phyloP scores from a whole-genome alignment of 2,329 filamentous ascomycete genomes.

The Ascocoryne sarcoides region DNA sequence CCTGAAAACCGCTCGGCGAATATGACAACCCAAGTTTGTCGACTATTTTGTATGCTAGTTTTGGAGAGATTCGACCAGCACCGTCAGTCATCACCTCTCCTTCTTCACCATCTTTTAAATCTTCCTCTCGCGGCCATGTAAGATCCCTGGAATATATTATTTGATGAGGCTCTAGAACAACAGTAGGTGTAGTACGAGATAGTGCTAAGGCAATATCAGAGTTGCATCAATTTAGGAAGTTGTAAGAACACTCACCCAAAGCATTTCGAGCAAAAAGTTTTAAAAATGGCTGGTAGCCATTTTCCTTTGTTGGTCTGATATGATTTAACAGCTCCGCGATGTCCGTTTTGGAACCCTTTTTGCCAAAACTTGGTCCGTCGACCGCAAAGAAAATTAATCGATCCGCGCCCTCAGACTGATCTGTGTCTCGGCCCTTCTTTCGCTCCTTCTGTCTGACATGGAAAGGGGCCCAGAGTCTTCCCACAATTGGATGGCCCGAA shows the following conservation, averaged over 20 bases:
- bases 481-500: constrained; percentile 20
- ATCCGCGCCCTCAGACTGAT: constrained; percentile 29
- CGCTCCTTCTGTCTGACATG: constrained; percentile 18
- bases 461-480: constrained; percentile 25
- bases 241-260: constrained; percentile 34
- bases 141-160: constrained; percentile 32
- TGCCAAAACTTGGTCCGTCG: constrained; percentile 29
- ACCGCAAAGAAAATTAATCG: constrained; percentile 47
- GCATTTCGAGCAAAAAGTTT: constrained; percentile 52
- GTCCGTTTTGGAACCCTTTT: constrained; percentile 23
- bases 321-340: constrained; percentile 40
- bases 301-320: constrained; percentile 40
- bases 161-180: constrained; percentile 38
- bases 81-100: constrained; percentile 55
- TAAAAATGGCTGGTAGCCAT: constrained; percentile 37
- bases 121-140: constrained; percentile 1
- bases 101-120: constrained; percentile 7
- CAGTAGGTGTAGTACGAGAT: constrained; percentile 29
- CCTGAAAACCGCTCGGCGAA: constrained; percentile 60
- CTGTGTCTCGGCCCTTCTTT: constrained; percentile 31
- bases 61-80: constrained; percentile 55
- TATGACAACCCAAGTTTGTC: constrained; percentile 40
- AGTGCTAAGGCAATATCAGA: constrained; percentile 34
- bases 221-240: no score
- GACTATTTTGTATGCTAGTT: constrained; percentile 45